phyloP scores from a whole-genome alignment of 1,284 basidiomycete species.

The Rhodotorula sp. region DNA sequence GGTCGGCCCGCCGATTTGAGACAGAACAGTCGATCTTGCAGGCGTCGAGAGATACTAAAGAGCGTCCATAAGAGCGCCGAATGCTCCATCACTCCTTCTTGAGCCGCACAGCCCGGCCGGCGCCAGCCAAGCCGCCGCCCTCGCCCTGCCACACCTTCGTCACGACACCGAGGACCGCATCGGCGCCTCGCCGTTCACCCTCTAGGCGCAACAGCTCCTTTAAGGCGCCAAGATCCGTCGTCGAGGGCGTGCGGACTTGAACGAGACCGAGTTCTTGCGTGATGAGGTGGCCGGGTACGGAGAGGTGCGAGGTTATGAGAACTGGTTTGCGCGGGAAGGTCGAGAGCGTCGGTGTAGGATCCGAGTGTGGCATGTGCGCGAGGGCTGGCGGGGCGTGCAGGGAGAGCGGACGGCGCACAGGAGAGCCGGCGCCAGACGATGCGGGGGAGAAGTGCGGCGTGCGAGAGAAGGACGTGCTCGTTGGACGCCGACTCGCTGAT shows the following conservation, averaged over 20 bases:
- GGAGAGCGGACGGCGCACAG: not conserved
- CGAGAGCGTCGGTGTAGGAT: not conserved
- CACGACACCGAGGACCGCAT: constrained; percentile 7
- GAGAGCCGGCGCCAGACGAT: not conserved
- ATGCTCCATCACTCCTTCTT: not conserved
- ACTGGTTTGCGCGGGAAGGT: not conserved
- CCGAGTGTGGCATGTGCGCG: not conserved
- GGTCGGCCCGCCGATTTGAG: too few species aligned
- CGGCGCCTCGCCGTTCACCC: constrained; percentile 2
- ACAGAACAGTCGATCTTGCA: not conserved
- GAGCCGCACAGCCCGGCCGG: constrained; percentile 7
- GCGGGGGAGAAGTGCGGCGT: not conserved
- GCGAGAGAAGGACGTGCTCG: not conserved
- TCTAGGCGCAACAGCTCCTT: constrained; percentile 9
- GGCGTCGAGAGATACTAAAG: not conserved
- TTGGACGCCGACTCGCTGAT: not conserved
- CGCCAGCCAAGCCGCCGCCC: not conserved
- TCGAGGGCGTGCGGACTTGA: not conserved
- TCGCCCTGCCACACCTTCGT: constrained; percentile 1
- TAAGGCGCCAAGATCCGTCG: not conserved
- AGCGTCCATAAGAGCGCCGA: not conserved
- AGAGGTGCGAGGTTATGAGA: constrained; percentile 5
- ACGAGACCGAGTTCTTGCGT: constrained; percentile 6
- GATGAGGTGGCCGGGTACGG: not conserved
- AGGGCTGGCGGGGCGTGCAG: not conserved